Evolutionary conservation across 257 asterid genomes (phyloP), one percentile per base, ranked within the genome.

Genomic region (Datura wrightii): DNA sequence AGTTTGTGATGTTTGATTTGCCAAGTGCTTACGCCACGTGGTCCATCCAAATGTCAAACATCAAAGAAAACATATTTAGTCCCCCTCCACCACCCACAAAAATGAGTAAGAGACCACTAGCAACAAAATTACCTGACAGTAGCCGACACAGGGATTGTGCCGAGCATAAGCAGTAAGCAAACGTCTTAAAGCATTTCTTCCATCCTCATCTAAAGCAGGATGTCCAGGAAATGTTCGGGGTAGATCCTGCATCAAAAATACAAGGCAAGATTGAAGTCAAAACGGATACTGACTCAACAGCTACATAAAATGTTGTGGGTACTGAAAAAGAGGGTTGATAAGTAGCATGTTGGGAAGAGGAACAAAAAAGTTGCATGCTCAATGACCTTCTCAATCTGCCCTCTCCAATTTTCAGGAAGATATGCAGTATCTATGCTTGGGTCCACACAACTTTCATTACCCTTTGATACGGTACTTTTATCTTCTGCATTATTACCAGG

Each of bases 191-290:
- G 99, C 98, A 91, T 93, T 94, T 89, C 99, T 91, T 81, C 98
- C 99, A 88, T 95, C 92, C 92, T 95, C 97, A 52, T 94, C 98
- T 79, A 95, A 83, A 86, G 99, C 98, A 82, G 99, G 99, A 90
- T 95, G 99, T 10, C 99, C 99, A 16, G 99, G 99, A 91, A 94
- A 94, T 19, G 99, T 95, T 82, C 98, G 94, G 86, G 98, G 98
- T 86, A 95, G 90, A 89, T 95, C 99, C 99, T 95, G 91, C 66
- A 44, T 62, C 72, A 44, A 76, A 85, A 80, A 81, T 24, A 62
- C 24, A 59, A 65, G 78, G 41, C 3, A 15, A 16, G 7, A 54
- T 67, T 50, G 65, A 83, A 31, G 85, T 39, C 53, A 31, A 83
- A 42, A 69, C 18, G 62, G 79, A 16, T 70, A 63, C 53, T 4